Conservation (phyloP, 352 stramenopile species). For the Bremia lactucae region DNA sequence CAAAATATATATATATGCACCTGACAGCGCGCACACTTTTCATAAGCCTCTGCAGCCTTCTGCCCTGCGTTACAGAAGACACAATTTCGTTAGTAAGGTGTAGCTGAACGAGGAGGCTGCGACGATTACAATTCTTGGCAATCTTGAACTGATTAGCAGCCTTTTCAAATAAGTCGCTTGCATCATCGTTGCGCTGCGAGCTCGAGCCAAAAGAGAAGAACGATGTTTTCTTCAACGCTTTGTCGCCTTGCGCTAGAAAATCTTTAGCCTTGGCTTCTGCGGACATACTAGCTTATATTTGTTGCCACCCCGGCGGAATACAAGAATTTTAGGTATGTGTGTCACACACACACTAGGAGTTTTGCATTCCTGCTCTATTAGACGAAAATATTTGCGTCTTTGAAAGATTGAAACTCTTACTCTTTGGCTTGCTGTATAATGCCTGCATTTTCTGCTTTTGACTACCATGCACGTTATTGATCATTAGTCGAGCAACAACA, state of each 20-base stretch:
- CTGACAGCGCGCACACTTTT: conserved; percentile 78
- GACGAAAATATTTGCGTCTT: too few relatives aligned
- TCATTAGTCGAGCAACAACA: too few relatives aligned
- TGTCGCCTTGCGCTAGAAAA: conserved; percentile 78
- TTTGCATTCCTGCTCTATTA: too few relatives aligned
- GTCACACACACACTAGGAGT: too few relatives aligned
- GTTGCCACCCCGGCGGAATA: too few relatives aligned
- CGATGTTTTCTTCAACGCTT: conserved; percentile 89
- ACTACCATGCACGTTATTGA: too few relatives aligned
- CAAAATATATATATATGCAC: conserved; percentile 13
- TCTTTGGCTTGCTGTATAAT: too few relatives aligned
- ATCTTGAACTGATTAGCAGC: conserved; percentile 96
- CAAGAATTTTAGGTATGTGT: too few relatives aligned
- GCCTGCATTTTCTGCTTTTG: too few relatives aligned
- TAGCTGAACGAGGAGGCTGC: not conserved
- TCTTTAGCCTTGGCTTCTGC: conserved; percentile 65
- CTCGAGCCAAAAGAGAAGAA: conserved; percentile 93
- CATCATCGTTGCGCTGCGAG: conserved; percentile 93
- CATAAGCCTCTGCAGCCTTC: conserved; percentile 62
- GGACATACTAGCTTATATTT: too few relatives aligned
- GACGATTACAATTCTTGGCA: conserved; percentile 71
- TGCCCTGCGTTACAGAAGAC: conserved; percentile 37
- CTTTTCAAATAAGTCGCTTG: conserved; percentile 90
- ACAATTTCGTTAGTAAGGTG: conserved; percentile 17
- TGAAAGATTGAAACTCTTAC: too few relatives aligned